A percentile compares a stretch with the other conserved stretches of the same genome.
These are phyloP conservation scores for Scytalidium lignicola DNA, from an alignment of 2,329 filamentous ascomycete species.

Conservation along the genomic window DNA sequence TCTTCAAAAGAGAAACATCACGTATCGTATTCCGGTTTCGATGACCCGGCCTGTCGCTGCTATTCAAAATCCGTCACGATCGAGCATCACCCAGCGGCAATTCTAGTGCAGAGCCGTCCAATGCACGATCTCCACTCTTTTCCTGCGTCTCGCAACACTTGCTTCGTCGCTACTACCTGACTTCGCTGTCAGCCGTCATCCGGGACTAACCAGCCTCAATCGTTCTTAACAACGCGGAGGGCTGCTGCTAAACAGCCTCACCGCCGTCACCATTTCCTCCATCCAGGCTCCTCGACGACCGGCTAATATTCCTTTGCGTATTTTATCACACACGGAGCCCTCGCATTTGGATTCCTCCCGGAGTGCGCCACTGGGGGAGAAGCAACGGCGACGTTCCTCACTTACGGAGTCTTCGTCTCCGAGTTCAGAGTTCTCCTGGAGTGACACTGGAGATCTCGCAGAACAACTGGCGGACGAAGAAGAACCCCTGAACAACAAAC, in stretches of 20 bases:
- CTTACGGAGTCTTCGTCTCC: slow-evolving; percentile 51
- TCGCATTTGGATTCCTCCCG: slow-evolving; percentile 42
- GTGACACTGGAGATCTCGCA: slow-evolving; percentile 89
- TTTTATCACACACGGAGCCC: slow-evolving; percentile 47
- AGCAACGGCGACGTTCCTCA: slow-evolving; percentile 36
- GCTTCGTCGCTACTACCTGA: slow-evolving; percentile 1
- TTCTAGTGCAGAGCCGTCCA: background rate
- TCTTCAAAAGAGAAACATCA: background rate
- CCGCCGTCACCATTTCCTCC: slow-evolving; percentile 79
- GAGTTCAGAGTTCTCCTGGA: slow-evolving; percentile 76
- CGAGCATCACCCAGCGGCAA: background rate
- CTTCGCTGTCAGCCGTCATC: background rate
- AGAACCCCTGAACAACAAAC: slow-evolving; percentile 70
- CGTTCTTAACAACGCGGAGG: slow-evolving; percentile 33
- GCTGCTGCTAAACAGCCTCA: slow-evolving; percentile 76
- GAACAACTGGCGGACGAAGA: slow-evolving; percentile 82
- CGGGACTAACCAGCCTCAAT: background rate
- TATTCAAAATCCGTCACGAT: background rate
- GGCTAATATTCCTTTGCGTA: slow-evolving; percentile 84
- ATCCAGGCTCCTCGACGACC: slow-evolving; percentile 60
- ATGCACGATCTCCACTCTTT: slow-evolving; percentile 4
- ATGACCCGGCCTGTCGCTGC: background rate
- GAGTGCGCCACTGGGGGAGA: slow-evolving; percentile 34
- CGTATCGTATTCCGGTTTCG: background rate
- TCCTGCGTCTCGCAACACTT: background rate